phyloP scores from a whole-genome alignment of 179 eudicot species.

The Sideroxylon spinosum region DNA sequence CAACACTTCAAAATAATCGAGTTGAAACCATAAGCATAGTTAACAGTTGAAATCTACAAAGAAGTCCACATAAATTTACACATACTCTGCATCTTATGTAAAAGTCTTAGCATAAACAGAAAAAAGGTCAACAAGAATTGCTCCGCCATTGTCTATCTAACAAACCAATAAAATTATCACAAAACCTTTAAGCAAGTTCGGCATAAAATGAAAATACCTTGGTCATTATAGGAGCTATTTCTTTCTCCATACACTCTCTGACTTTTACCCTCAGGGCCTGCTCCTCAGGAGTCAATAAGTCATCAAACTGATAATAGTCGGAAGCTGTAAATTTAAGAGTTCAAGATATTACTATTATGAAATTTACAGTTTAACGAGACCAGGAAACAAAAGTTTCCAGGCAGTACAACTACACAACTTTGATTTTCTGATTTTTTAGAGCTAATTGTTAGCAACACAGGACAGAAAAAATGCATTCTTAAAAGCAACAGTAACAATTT shows the following conservation, averaged over 20 bases:
- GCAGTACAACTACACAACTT: background rate
- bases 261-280: constrained; percentile 60
- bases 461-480: background rate
- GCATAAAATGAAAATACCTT: constrained; percentile 41
- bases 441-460: background rate
- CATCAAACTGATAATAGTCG: constrained; percentile 85
- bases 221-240: constrained; percentile 84
- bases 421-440: background rate
- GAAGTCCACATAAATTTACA: background rate
- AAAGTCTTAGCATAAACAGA: background rate
- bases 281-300: constrained; percentile 71
- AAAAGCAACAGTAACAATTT: background rate
- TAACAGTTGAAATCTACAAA: background rate
- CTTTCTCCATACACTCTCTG: constrained; percentile 80
- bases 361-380: background rate
- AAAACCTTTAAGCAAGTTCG: background rate
- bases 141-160: background rate
- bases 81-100: background rate
- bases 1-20: background rate
- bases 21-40: background rate
- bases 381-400: background rate
- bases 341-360: background rate
- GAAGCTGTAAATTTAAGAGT: constrained; percentile 53
- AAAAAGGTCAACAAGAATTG: background rate
- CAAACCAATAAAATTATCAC: constrained; percentile 6